Percentiles rank a stretch among this genome's conserved stretches.
These are phyloP conservation scores for Cytospora piceicola DNA, from an alignment of 2,329 filamentous ascomycete species.

Conservation along the genomic window DNA sequence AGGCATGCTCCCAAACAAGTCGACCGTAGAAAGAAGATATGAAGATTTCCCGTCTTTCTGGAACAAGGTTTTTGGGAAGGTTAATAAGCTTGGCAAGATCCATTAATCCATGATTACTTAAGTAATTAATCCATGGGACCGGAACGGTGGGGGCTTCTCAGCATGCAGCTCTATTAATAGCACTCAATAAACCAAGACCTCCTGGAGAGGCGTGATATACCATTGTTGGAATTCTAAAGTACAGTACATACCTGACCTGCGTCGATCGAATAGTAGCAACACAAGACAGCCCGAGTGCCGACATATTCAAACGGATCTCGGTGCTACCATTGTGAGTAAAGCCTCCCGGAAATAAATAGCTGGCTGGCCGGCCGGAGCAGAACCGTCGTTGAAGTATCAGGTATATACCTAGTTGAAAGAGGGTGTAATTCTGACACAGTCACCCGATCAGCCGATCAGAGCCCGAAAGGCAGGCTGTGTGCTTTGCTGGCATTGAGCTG, in stretches of 20 bases:
- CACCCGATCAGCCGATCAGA: background rate
- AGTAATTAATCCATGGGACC: too few relatives aligned
- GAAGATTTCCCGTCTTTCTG: background rate
- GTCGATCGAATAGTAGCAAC: background rate
- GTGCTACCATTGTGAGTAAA: background rate
- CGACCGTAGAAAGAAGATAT: background rate
- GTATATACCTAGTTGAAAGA: slow-evolving; percentile 3
- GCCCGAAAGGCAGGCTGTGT: background rate
- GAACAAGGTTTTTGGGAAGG: background rate
- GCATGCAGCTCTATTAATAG: background rate
- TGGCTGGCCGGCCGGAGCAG: background rate
- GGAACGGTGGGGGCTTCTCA: background rate
- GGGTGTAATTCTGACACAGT: background rate
- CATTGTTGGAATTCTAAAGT: too few relatives aligned
- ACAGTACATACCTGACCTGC: background rate
- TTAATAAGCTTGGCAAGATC: background rate
- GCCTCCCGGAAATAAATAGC: background rate
- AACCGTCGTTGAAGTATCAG: too few relatives aligned
- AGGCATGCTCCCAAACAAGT: background rate
- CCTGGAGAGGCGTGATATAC: background rate
- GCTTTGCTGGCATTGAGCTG: background rate
- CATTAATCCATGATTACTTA: background rate
- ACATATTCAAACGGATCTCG: background rate
- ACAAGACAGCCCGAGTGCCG: background rate
- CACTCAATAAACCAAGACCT: background rate